Evolutionary conservation across 805 yeast genomes (phyloP).

Genomic region (Saccharomycopsis schoenii): DNA sequence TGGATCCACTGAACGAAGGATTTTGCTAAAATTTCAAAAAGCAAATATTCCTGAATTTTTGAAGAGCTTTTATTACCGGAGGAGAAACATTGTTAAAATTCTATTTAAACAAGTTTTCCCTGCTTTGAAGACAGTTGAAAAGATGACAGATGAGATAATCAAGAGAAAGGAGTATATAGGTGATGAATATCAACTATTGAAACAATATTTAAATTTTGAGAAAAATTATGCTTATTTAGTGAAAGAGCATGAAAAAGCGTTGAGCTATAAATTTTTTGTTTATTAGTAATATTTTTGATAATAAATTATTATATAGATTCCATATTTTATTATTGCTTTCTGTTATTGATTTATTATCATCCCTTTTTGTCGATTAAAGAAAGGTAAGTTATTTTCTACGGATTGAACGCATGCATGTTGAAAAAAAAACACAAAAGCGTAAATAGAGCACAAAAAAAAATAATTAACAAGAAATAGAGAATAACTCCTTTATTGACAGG

Average conservation of each 20-base stretch:
- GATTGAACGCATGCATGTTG: not conserved
- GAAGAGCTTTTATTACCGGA: not conserved
- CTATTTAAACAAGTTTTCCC: not conserved
- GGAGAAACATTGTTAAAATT: not conserved
- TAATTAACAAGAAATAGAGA: not conserved
- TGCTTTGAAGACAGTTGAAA: not conserved
- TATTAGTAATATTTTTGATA: no score
- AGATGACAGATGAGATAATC: not conserved
- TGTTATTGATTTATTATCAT: no score
- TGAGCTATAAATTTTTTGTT: not conserved
- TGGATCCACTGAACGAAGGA: not conserved
- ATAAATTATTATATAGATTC: no score
- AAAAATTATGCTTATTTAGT: no score
- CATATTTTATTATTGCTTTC: no score
- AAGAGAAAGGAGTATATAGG: not conserved
- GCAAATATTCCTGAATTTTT: not conserved
- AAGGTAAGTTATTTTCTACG: not conserved
- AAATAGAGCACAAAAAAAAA: not conserved
- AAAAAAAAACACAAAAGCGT: not conserved
- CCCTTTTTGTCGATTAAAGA: no score
- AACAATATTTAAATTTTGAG: not conserved
- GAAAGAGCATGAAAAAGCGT: not conserved
- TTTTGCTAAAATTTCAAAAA: not conserved
- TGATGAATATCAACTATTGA: not conserved
- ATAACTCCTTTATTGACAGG: not conserved